Evolutionary conservation across 345 rosid genomes (phyloP).

Genomic region (Tarenaya hassleriana): DNA sequence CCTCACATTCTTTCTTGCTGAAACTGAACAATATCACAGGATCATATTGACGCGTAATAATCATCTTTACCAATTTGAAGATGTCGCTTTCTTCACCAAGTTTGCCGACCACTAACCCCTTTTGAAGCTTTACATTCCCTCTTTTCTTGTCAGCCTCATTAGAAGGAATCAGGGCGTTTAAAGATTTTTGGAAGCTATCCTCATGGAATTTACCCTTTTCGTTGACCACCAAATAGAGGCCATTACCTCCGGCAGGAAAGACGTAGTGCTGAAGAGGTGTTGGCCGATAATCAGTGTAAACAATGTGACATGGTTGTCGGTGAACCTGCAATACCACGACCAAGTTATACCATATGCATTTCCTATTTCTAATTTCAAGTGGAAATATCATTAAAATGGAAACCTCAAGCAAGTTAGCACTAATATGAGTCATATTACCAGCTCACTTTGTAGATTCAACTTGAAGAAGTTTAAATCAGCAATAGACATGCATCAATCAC

Average conservation of each 20-base stretch:
- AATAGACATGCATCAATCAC: neutral
- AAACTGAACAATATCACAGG: conserved; percentile 96
- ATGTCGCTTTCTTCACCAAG: conserved; percentile 97
- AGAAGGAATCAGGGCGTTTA: conserved; percentile 77
- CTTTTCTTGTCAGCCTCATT: conserved; percentile 67
- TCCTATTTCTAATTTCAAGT: neutral
- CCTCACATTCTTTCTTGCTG: conserved; percentile 96
- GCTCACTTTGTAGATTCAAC: too few species aligned
- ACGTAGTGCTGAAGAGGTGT: conserved; percentile 97
- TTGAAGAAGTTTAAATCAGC: too few species aligned
- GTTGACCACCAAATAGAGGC: conserved; percentile 88
- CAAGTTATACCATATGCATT: too few species aligned
- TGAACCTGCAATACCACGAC: conserved; percentile 58
- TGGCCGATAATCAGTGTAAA: conserved; percentile 97
- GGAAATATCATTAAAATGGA: conserved; percentile 7
- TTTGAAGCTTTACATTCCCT: conserved; percentile 67
- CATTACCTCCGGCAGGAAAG: conserved; percentile 91
- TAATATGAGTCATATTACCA: too few species aligned
- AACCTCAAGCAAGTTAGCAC: neutral
- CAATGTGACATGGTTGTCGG: conserved; percentile 93
- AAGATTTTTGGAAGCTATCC: conserved; percentile 88
- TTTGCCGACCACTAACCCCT: conserved; percentile 56
- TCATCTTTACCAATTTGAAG: conserved; percentile 97
- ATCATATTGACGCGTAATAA: conserved; percentile 88
- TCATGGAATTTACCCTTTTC: conserved; percentile 90